A percentile compares a stretch with the other conserved stretches of the same genome.
Conservation (phyloP, 2,329 filamentous ascomycete genomes). For the Talaromyces islandicus region DNA sequence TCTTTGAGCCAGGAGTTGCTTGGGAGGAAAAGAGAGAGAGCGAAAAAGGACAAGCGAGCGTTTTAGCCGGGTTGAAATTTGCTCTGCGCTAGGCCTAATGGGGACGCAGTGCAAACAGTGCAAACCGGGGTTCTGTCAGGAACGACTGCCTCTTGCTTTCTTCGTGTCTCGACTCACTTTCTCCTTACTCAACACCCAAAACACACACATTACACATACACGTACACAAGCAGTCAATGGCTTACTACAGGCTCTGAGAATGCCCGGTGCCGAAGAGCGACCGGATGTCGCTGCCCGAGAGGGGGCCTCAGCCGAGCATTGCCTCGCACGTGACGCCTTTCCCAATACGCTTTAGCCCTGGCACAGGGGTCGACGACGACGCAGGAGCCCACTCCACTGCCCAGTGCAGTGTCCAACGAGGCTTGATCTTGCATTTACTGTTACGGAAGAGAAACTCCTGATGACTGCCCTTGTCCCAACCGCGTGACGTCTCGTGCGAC, state of each 20-base stretch:
- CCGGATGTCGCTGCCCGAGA: not conserved
- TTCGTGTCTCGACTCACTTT: not conserved
- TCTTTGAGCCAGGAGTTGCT: conserved; percentile 92
- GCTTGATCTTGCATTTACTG: not conserved
- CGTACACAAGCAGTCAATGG: not conserved
- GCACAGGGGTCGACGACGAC: not conserved
- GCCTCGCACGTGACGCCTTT: not conserved
- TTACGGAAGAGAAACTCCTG: not conserved
- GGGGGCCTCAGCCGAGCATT: not conserved
- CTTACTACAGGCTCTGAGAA: not conserved
- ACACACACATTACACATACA: not conserved
- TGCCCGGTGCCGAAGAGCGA: not conserved
- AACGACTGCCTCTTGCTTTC: not conserved
- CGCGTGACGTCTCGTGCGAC: not conserved
- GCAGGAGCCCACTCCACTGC: not conserved
- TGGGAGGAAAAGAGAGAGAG: conserved; percentile 34
- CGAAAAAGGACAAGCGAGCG: not conserved
- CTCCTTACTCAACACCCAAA: not conserved
- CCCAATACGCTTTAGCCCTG: not conserved
- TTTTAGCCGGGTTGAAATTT: not conserved
- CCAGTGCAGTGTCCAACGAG: too few relatives aligned
- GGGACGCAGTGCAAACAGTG: not conserved
- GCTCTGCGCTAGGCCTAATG: conserved; percentile 1
- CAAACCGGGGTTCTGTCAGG: not conserved
- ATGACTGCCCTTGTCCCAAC: not conserved